Evolutionary conservation across 352 stramenopile genomes (phyloP).

Genomic region (Globisporangium apiculatum): DNA sequence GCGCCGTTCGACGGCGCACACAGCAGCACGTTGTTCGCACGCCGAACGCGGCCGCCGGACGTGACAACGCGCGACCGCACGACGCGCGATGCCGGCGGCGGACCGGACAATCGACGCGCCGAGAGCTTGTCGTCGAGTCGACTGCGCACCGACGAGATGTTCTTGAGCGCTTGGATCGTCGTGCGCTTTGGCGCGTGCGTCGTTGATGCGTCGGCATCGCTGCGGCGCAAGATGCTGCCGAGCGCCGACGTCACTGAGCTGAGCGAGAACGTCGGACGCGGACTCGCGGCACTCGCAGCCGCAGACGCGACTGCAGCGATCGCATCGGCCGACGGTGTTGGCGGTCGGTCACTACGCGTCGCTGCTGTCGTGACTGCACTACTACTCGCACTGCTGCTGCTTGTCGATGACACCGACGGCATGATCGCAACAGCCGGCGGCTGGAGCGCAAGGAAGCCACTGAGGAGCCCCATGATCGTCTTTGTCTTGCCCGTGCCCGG

Average conservation of each 20-base stretch:
- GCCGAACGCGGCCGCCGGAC: slow-evolving; percentile 15
- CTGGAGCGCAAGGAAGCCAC: slow-evolving; percentile 59
- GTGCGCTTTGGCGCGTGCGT: slow-evolving; percentile 22
- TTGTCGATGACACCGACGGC: slow-evolving; percentile 4
- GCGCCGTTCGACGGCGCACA: slow-evolving; percentile 89
- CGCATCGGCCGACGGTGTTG: not conserved
- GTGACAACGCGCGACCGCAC: slow-evolving; percentile 36
- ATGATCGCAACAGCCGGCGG: slow-evolving; percentile 45
- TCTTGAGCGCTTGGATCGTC: slow-evolving; percentile 65
- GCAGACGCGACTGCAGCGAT: not conserved
- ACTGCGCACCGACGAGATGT: slow-evolving; percentile 36
- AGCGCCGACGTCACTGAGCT: slow-evolving; percentile 34
- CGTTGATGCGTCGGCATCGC: slow-evolving; percentile 10
- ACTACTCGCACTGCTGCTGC: no score
- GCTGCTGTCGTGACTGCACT: not conserved
- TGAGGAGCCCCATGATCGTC: slow-evolving; percentile 85
- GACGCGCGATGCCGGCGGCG: slow-evolving; percentile 23
- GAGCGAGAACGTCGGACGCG: slow-evolving; percentile 43
- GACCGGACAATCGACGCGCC: slow-evolving; percentile 5
- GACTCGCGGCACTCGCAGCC: slow-evolving; percentile 40
- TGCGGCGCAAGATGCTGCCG: slow-evolving; percentile 57
- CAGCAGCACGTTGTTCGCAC: slow-evolving; percentile 69
- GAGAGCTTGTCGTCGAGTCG: slow-evolving; percentile 65
- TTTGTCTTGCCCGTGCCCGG: slow-evolving; percentile 94
- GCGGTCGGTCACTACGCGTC: not conserved